A percentile compares a stretch with the other conserved stretches of the same genome.
phyloP scores from a whole-genome alignment of 192 early-diverging fungal species.

The Rhizophlyctis rosea region DNA sequence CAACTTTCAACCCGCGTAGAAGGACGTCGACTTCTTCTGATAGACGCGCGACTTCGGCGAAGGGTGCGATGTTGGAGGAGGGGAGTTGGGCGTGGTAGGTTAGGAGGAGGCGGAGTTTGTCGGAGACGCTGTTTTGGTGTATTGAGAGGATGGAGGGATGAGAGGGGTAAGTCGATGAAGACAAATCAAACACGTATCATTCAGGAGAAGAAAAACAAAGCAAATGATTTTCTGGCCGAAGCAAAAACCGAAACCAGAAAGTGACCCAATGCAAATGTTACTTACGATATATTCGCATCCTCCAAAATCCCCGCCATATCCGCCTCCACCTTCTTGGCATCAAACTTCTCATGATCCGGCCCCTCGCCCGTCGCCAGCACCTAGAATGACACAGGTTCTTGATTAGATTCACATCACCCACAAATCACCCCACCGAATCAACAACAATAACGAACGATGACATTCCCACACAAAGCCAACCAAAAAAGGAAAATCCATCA shows the following conservation, averaged over 20 bases:
- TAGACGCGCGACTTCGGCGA: constrained; percentile 11
- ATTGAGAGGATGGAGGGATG: no score
- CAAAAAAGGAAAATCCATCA: constrained; percentile 3
- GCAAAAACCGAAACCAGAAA: background rate
- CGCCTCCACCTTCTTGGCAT: constrained; percentile 19
- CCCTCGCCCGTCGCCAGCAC: constrained; percentile 66
- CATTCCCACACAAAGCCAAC: constrained; percentile 7
- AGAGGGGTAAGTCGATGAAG: no score
- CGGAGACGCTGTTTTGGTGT: constrained; percentile 33
- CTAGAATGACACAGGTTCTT: no score
- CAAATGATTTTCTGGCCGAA: no score
- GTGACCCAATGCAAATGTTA: no score
- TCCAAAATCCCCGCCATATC: constrained; percentile 19
- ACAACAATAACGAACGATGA: constrained; percentile 1
- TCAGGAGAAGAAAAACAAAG: no score
- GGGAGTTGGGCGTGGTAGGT: constrained; percentile 62
- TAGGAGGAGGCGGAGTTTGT: constrained; percentile 67
- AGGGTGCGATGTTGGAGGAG: constrained; percentile 12
- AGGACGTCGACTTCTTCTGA: no score
- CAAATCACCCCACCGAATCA: no score
- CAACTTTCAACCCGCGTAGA: no score
- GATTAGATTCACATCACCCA: no score
- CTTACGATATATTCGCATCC: constrained; percentile 20
- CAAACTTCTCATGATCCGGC: constrained; percentile 51
- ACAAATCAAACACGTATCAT: no score